These are phyloP conservation scores for Iberis amara DNA, from an alignment of 441 rosid genomes.

Conservation along the genomic window DNA sequence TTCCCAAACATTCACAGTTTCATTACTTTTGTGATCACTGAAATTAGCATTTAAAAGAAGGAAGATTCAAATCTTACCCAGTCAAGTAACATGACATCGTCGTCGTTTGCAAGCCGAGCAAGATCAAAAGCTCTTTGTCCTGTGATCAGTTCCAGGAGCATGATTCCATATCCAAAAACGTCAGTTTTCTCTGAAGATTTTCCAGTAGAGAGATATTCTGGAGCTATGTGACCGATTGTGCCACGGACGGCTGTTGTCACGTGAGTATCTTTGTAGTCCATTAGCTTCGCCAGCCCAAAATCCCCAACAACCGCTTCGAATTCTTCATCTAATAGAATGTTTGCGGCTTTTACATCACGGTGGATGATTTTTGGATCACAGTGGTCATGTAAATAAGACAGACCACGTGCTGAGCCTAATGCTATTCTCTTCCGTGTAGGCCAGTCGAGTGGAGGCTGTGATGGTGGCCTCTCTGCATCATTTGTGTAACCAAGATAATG, in stretches of 20 bases:
- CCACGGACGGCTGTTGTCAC: slow-evolving; percentile 88
- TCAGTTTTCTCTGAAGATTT: slow-evolving; percentile 82
- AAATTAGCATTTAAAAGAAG: too few species aligned
- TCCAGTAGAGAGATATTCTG: slow-evolving; percentile 78
- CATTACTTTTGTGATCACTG: neutral
- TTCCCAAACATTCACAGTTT: neutral
- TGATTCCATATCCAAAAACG: slow-evolving; percentile 80
- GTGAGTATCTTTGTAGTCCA: slow-evolving; percentile 90
- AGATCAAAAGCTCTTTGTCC: slow-evolving; percentile 93
- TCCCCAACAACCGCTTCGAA: slow-evolving; percentile 88
- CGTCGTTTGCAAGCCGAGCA: slow-evolving; percentile 81
- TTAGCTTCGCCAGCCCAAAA: slow-evolving; percentile 76
- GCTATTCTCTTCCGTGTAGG: slow-evolving; percentile 66
- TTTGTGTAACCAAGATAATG: slow-evolving; percentile 18
- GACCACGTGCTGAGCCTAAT: slow-evolving; percentile 75
- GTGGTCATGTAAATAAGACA: slow-evolving; percentile 80
- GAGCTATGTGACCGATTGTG: slow-evolving; percentile 83
- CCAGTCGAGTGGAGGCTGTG: slow-evolving; percentile 83
- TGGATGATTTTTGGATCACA: slow-evolving; percentile 87
- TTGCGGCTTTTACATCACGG: slow-evolving; percentile 86
- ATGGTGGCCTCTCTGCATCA: slow-evolving; percentile 58
- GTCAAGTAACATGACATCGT: slow-evolving; percentile 79
- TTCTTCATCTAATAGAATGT: slow-evolving; percentile 75
- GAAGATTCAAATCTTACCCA: too few species aligned
- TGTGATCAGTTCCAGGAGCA: slow-evolving; percentile 80